Evolutionary conservation across 2,329 filamentous ascomycete genomes (phyloP), one percentile per base, ranked within the genome.

Genomic region (Rhinocladiella similis): DNA sequence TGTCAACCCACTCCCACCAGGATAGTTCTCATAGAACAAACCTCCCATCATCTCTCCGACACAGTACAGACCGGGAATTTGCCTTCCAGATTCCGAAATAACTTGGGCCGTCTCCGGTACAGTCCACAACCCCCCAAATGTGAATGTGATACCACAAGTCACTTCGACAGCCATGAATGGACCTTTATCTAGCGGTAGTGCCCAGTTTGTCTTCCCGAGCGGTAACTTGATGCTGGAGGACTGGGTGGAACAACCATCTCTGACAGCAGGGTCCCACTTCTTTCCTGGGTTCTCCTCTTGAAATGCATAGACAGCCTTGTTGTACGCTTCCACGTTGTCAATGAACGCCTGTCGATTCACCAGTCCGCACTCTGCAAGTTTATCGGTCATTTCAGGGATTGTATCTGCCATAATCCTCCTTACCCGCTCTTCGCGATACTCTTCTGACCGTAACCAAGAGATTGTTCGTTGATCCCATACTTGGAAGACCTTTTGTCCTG

Each of bases 31-130:
- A 65, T 83, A 84, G 62, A 87, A 87, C 18, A 87, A 65, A 0
- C 83, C 84, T 1, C 85, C 86, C 1, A 89, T 65, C 81, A 89
- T 86, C 69, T 89, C 85, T 0, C 86, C 85, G 2, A 75, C 79
- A 61, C 83, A 85, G 59, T 79, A 87, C 1, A 88, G 65, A 0
- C 84, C 82, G 0, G 76, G 75, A 4, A 88, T 75, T n/a, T 73
- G 70, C 3, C 65, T 63, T 1, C 72, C 73, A 0, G 76, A 79
- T 1, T 70, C 67, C 3, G 76, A 71, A 13, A 86, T 67, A 1
- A 87, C 79, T 2, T 73, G 74, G 2, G 79, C 76, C 0, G 81
- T 85, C 20, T 80, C 68, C 0, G 82, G 76, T 47, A 83, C 76
- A 1, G 85, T 78, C 4, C 77, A 75, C 5, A 88, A 69, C 0